phyloP scores from a whole-genome alignment of 2,329 filamentous ascomycete genomes.

The Lachnellula occidentalis region DNA sequence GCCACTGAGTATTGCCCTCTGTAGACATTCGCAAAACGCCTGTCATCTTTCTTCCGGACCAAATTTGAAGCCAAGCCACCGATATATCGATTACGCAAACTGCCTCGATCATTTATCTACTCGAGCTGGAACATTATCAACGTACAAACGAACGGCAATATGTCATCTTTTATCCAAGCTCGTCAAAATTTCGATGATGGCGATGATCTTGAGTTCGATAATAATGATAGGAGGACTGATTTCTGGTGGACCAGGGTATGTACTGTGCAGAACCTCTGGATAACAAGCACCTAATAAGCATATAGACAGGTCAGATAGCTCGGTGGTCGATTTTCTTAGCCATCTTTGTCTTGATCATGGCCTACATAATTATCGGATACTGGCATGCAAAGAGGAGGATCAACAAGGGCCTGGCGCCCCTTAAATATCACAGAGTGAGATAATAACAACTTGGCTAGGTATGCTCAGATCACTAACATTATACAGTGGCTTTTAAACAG shows the following conservation, averaged over 20 bases:
- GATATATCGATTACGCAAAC: conserved; percentile 8
- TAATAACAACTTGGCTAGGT: background rate
- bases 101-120: background rate
- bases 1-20: background rate
- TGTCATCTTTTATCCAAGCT: background rate
- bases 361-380: conserved; percentile 63
- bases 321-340: conserved; percentile 66
- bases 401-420: conserved; percentile 56
- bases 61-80: conserved; percentile 5
- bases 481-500: conserved; percentile 29
- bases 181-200: conserved; percentile 3
- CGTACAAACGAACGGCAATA: background rate
- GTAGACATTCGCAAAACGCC: conserved; percentile 7
- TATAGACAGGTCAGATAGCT: conserved; percentile 38
- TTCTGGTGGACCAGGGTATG: conserved; percentile 39
- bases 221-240: conserved; percentile 27
- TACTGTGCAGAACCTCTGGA: background rate
- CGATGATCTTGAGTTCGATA: conserved; percentile 14
- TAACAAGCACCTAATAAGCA: conserved; percentile 22
- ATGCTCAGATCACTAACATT: conserved; percentile 12
- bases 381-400: conserved; percentile 64
- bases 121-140: background rate
- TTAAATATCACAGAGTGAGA: conserved; percentile 65
- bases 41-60: conserved; percentile 4
- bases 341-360: conserved; percentile 51